Evolutionary conservation across 2,329 filamentous ascomycete species (phyloP).

Genomic region (Fusarium temperatum): DNA sequence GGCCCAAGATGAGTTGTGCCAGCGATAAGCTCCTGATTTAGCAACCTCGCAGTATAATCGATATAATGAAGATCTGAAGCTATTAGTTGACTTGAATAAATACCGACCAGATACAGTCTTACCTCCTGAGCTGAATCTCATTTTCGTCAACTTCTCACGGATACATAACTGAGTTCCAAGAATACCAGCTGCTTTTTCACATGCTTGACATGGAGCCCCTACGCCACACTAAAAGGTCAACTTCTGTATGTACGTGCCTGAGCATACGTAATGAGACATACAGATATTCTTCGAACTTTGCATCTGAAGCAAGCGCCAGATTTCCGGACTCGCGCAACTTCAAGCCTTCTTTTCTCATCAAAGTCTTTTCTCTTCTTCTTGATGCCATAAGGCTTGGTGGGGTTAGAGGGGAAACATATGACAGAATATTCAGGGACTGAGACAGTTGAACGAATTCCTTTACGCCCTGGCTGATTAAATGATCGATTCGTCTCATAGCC

Average conservation of each 20-base stretch:
- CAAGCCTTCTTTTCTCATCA: constrained; percentile 38
- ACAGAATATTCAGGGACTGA: constrained; percentile 35
- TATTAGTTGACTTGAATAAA: neutral
- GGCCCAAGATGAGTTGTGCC: constrained; percentile 42
- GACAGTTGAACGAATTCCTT: constrained; percentile 5
- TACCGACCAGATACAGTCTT: neutral
- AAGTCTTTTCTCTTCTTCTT: constrained; percentile 44
- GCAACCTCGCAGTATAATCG: constrained; percentile 41
- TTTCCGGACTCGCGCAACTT: constrained; percentile 42
- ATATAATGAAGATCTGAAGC: constrained; percentile 42
- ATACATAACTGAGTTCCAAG: constrained; percentile 40
- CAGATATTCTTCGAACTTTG: constrained; percentile 41
- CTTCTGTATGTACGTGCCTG: neutral
- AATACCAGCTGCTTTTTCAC: constrained; percentile 38
- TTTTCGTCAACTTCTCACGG: constrained; percentile 41
- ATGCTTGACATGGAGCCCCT: constrained; percentile 39
- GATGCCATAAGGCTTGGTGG: constrained; percentile 37
- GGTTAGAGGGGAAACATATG: constrained; percentile 43
- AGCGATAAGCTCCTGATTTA: constrained; percentile 42
- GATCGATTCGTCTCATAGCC: neutral
- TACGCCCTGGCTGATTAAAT: neutral
- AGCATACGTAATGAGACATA: constrained; percentile 23
- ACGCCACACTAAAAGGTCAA: constrained; percentile 39
- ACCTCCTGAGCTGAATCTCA: constrained; percentile 43
- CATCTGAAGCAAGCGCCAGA: constrained; percentile 42